phyloP scores from a whole-genome alignment of 2,329 filamentous ascomycete species.

The Leptographium flavum region DNA sequence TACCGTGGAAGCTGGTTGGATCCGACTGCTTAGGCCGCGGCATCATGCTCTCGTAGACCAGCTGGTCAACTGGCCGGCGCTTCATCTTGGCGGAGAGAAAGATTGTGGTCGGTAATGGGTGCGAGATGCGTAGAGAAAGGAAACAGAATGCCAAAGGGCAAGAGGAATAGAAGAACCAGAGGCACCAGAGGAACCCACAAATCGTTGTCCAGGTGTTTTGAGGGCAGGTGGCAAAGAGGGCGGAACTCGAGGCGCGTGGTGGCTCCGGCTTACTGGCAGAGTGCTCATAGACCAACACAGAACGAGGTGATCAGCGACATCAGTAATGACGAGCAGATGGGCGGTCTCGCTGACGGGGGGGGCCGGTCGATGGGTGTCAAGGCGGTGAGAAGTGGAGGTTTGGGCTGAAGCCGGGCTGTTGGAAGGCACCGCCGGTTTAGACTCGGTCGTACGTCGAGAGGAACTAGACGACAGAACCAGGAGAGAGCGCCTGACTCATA shows the following conservation, averaged over 20 bases:
- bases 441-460: too few relatives aligned
- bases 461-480: too few relatives aligned
- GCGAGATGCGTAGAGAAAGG: background rate
- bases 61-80: conserved; percentile 52
- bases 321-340: background rate
- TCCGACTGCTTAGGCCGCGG: conserved; percentile 53
- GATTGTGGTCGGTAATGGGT: too few relatives aligned
- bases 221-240: background rate
- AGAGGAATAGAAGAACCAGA: too few relatives aligned
- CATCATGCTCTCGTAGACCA: conserved; percentile 63
- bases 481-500: too few relatives aligned
- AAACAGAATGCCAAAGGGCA: background rate
- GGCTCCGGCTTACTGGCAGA: background rate
- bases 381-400: background rate
- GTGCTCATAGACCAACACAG: background rate
- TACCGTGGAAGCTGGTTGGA: conserved; percentile 54
- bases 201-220: too few relatives aligned
- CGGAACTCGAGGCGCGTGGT: background rate
- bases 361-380: background rate
- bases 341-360: background rate
- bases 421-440: background rate
- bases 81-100: conserved; percentile 41
- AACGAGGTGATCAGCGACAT: background rate
- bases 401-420: background rate
- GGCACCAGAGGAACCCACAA: too few relatives aligned